Evolutionary conservation across 352 stramenopile genomes (phyloP).

Genomic region (Phytophthora tentaculata): DNA sequence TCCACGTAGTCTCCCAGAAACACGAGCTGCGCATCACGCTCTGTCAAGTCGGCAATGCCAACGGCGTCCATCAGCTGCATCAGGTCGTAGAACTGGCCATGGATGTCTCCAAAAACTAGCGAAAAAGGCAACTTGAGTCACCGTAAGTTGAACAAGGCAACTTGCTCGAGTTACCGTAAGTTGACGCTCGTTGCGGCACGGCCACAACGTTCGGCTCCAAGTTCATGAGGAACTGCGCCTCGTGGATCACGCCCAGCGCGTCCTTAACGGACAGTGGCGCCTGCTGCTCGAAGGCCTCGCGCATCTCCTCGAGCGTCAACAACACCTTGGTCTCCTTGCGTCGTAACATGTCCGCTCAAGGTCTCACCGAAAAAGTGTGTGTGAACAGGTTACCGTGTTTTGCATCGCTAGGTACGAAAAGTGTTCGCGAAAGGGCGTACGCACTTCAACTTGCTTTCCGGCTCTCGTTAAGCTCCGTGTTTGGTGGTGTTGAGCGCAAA

Average conservation of each 20-base stretch:
- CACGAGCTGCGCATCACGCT: conserved; percentile 61
- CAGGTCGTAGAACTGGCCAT: conserved; percentile 85
- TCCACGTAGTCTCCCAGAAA: conserved; percentile 87
- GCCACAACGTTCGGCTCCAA: conserved; percentile 67
- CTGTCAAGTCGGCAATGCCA: conserved; percentile 40
- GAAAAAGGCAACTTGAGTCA: conserved; percentile 25
- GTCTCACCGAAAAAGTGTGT: conserved; percentile 6
- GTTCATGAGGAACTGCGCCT: conserved; percentile 66
- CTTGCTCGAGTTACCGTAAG: conserved; percentile 33
- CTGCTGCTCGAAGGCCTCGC: conserved; percentile 70
- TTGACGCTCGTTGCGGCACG: conserved; percentile 38
- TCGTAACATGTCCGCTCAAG: conserved; percentile 35
- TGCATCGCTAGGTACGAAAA: conserved; percentile 19
- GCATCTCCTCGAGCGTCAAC: conserved; percentile 48
- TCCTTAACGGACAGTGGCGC: conserved; percentile 57
- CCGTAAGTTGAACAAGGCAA: conserved; percentile 40
- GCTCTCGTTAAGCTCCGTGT: background rate
- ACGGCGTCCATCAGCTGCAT: conserved; percentile 66
- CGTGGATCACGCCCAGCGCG: conserved; percentile 68
- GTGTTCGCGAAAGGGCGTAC: conserved; percentile 24
- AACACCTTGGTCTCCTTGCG: conserved; percentile 40
- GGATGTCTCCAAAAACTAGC: conserved; percentile 81
- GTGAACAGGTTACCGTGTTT: conserved; percentile 9
- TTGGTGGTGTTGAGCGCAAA: background rate
- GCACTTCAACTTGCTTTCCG: conserved; percentile 37